A percentile compares a stretch with the other conserved stretches of the same genome.
phyloP scores from a whole-genome alignment of 2,329 filamentous ascomycete species.

The Penicillium digitatum region DNA sequence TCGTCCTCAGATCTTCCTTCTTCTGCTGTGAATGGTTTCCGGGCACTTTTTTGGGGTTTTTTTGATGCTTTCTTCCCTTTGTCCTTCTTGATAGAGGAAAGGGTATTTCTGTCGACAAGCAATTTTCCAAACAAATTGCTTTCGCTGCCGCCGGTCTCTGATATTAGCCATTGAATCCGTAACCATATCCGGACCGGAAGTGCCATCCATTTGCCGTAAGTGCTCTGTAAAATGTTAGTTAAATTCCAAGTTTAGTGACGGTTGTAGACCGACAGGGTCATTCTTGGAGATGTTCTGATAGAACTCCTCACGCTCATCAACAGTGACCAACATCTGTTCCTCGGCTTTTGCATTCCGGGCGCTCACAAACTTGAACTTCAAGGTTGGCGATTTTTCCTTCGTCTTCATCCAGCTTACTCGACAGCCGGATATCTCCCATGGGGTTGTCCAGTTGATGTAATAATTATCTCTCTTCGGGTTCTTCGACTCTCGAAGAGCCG shows the following conservation, averaged over 20 bases:
- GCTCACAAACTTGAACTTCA: slow-evolving; percentile 1
- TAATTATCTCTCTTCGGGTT: neutral
- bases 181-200: slow-evolving; percentile 4
- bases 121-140: neutral
- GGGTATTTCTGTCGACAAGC: neutral
- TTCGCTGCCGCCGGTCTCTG: neutral
- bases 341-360: neutral
- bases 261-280: neutral
- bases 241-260: neutral
- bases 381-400: neutral
- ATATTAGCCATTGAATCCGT: neutral
- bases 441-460: neutral
- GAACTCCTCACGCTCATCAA: neutral
- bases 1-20: neutral
- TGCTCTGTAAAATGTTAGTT: slow-evolving; percentile 1
- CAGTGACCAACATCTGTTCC: neutral
- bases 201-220: slow-evolving; percentile 3
- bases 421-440: neutral
- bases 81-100: neutral
- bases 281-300: neutral
- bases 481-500: neutral
- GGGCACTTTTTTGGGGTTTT: neutral
- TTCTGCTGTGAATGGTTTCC: neutral
- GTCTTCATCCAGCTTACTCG: slow-evolving; percentile 3
- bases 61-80: slow-evolving; percentile 5